Evolutionary conservation across 495 filamentous ascomycete species (phyloP).

Genomic region (Tricharina praecox): DNA sequence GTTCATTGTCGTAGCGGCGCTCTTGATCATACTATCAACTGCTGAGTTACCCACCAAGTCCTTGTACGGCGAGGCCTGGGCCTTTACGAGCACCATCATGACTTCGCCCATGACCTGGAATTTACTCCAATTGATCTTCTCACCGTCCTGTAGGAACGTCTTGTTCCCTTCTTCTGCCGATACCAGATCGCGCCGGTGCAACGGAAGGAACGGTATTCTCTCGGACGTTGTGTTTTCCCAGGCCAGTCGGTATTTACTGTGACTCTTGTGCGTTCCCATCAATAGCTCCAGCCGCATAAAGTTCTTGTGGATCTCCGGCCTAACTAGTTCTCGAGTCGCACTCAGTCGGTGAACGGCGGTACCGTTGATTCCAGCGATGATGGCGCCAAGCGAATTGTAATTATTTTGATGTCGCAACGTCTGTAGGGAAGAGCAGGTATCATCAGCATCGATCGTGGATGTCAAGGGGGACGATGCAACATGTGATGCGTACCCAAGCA

Average conservation of each 20-base stretch:
- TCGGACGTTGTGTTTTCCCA: conserved; percentile 88
- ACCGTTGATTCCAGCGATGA: conserved; percentile 83
- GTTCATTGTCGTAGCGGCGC: conserved; percentile 24
- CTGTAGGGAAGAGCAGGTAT: no score
- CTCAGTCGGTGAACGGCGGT: conserved; percentile 71
- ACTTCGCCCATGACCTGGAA: conserved; percentile 93
- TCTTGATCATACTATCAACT: conserved; percentile 22
- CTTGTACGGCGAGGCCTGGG: conserved; percentile 67
- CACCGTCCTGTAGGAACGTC: conserved; percentile 61
- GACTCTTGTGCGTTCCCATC: conserved; percentile 79
- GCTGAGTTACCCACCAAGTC: conserved; percentile 31
- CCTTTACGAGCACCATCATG: conserved; percentile 62
- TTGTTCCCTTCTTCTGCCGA: conserved; percentile 81
- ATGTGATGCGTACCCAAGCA: conserved; percentile 35
- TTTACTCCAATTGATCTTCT: conserved; percentile 92
- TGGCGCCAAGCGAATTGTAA: conserved; percentile 85
- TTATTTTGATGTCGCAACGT: conserved; percentile 85
- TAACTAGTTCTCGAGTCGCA: conserved; percentile 65
- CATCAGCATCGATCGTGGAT: background rate
- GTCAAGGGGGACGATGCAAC: background rate
- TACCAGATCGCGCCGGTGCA: conserved; percentile 76
- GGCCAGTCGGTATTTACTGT: conserved; percentile 85
- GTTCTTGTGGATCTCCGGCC: conserved; percentile 48
- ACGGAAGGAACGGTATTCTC: conserved; percentile 84
- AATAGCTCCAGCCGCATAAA: conserved; percentile 80